Evolutionary conservation across 1,139 yeast genomes (phyloP), one percentile per base, ranked within the genome.

Genomic region (Geotrichum restrictum): DNA sequence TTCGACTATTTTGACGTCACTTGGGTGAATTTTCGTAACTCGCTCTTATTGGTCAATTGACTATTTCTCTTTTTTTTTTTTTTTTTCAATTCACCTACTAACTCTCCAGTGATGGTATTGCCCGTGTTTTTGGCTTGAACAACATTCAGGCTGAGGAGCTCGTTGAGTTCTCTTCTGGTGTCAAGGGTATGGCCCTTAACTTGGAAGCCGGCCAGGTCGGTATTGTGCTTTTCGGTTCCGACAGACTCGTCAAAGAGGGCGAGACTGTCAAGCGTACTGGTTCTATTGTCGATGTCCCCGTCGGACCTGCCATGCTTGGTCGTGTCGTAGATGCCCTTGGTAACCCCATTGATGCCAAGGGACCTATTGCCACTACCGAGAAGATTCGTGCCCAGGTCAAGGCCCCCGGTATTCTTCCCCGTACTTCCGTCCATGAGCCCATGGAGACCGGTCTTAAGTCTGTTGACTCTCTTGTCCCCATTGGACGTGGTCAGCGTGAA

Each of bases 401-500:
- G 83, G 99, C 98, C 66, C 99, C 98, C 76, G 99, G 99, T 83
- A 94, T 94, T 72, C 84, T 94, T 76, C 98, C 98, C 81, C 91
- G 99, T 84, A 87, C 85, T 71, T 89, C 98, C 60, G 99, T 93
- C 67, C 83, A 76, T 81, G 98, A 93, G 82, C 98, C 99, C 74
- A 93, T 93, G 87, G 98, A 93, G 82, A 91, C 98, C 70, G 99
- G 98, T 85, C 87, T 93, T 73, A 93, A 94, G 83, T 85, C 98
- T 62, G 97, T 93, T 69, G 99, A 93, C 74, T 95, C 98, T 72
- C 85, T 93, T 72, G 99, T 93, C 76, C 98, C 98, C 77, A 78
- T 93, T 70, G 98, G 98, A 74, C 94, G 98, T 86, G 98, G 98
- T 75, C 98, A 93, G 81, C 94, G 98, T 88, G 98, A 93, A 82